Percentiles rank a stretch among this genome's conserved stretches.
Evolutionary conservation across 176 grass and related monocot genomes (phyloP).

Genomic region (Echinochloa phyllopogon): DNA sequence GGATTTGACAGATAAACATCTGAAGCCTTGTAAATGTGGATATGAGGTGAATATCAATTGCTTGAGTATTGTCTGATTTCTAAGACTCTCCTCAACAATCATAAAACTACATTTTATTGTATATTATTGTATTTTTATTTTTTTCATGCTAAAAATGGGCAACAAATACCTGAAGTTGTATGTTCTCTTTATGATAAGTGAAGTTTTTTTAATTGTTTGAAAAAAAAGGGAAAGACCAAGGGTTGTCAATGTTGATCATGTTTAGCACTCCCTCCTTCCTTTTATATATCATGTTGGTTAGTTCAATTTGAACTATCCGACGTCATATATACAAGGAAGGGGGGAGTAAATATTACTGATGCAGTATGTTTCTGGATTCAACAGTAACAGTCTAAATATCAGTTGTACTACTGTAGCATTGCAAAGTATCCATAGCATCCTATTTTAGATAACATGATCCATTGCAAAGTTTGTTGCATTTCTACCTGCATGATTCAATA

Average conservation of each 20-base stretch:
- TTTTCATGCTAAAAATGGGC: constrained; percentile 26
- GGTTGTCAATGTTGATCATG: background rate
- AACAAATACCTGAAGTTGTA: constrained; percentile 2
- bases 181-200: background rate
- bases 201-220: background rate
- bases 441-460: background rate
- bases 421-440: background rate
- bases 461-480: background rate
- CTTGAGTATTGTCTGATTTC: constrained; percentile 1
- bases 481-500: constrained; percentile 4
- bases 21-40: constrained; percentile 80
- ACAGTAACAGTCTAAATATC: background rate
- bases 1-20: constrained; percentile 72
- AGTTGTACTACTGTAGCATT: background rate
- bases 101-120: constrained; percentile 10
- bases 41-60: constrained; percentile 56
- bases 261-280: background rate
- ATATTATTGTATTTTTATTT: constrained; percentile 6
- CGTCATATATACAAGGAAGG: too few relatives aligned
- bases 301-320: too few relatives aligned
- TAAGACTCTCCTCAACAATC: constrained; percentile 5
- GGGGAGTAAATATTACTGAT: background rate
- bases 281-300: too few relatives aligned
- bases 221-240: background rate
- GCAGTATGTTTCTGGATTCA: constrained; percentile 11